Conservation (phyloP, 1,284 basidiomycete genomes). For the Apiotrichum veenhuisii region DNA sequence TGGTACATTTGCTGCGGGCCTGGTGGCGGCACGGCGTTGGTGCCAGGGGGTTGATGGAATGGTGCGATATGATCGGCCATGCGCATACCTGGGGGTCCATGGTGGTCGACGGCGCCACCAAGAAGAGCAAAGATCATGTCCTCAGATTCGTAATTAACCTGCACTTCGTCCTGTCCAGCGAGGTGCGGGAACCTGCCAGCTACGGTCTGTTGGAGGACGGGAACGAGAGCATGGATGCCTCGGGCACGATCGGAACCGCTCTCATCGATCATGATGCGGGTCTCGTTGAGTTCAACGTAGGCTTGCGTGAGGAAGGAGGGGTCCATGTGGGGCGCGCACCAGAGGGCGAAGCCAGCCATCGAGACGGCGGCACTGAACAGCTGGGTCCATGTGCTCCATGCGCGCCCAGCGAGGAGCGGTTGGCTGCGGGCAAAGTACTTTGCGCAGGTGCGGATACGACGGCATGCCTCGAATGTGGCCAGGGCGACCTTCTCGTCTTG, state of each 20-base stretch:
- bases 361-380: slow-evolving; percentile 42
- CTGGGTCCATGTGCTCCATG: slow-evolving; percentile 43
- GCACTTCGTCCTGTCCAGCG: slow-evolving; percentile 19
- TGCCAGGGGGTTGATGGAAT: background rate
- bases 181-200: slow-evolving; percentile 36
- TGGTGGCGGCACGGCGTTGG: background rate
- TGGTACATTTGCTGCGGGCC: slow-evolving; percentile 1
- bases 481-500: slow-evolving; percentile 27
- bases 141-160: slow-evolving; percentile 29
- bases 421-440: slow-evolving; percentile 35
- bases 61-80: background rate
- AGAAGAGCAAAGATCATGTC: slow-evolving; percentile 45
- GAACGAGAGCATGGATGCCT: slow-evolving; percentile 27
- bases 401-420: slow-evolving; percentile 33
- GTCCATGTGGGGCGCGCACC: slow-evolving; percentile 38
- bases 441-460: slow-evolving; percentile 30
- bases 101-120: slow-evolving; percentile 37
- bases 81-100: background rate
- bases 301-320: slow-evolving; percentile 29
- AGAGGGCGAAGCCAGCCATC: slow-evolving; percentile 41
- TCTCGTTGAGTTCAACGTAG: slow-evolving; percentile 34
- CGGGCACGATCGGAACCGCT: slow-evolving; percentile 24
- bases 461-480: slow-evolving; percentile 34
- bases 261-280: slow-evolving; percentile 34
- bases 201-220: slow-evolving; percentile 35